Base-by-base conservation (phyloP, 2,329 filamentous ascomycete species). In the Orbilia brochopaga region DNA sequence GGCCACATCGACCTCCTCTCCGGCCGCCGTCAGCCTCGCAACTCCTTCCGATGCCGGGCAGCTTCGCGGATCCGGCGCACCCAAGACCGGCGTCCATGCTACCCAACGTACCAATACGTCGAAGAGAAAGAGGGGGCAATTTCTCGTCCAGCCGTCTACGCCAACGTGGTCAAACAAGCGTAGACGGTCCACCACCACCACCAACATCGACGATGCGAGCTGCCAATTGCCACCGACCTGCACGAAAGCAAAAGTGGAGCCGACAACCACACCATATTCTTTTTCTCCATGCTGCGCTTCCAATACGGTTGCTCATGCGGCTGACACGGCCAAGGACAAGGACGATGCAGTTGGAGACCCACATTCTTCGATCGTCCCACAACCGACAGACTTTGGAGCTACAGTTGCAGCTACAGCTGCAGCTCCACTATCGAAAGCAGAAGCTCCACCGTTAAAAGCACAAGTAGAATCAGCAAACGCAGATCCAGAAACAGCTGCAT, bases 311-410 rank as follows among this genome's bases (percentile, higher is more conserved):
- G n/a, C 27, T 13, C 37, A 30, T 64, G 67, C 67, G 67, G 67
- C 67, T 72, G 67, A 65, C 50, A 35, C 23, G 42, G 32, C 55
- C 56, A 60, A 60, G 60, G 55, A 64, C 32, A 50, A 54, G 60
- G 24, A 54, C 32, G 60, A n/a, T 23, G 46, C n/a, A 44, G 40
- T 17, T 44, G 40, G 13, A 48, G 44, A 48, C 44, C 58, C 52
- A 59, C 53, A 53, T 58, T 23, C 19, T 5, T 48, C 17, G 44
- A 19, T 48, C 5, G 44, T 48, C 8, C 11, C n/a, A 48, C n/a
- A 19, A 3, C 44, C 15, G 44, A 48, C 44, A 48, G 44, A 3
- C n/a, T 5, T 17, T 48, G 19, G 44, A 19, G 44, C 27, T 32
- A 8, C 27, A 32, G 27, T 8, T 4, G 27, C 27, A 32, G 8